Evolutionary conservation across 2,329 filamentous ascomycete genomes (phyloP).

Genomic region (Aspergillus glaucus): DNA sequence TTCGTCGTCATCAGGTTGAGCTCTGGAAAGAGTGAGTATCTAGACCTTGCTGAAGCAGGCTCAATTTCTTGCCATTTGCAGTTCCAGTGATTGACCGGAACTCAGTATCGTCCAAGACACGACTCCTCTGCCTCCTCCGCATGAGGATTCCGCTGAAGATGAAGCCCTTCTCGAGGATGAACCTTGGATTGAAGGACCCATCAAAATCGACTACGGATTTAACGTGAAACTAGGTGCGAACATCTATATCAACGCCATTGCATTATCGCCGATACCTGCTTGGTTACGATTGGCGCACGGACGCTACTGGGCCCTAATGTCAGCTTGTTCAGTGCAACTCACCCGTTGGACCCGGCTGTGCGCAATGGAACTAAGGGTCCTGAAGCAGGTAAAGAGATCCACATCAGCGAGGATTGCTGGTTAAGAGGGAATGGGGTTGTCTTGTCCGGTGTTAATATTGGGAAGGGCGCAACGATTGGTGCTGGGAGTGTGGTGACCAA

Average conservation of each 20-base stretch:
- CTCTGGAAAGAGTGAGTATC: constrained; percentile 64
- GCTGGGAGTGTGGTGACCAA: constrained; percentile 81
- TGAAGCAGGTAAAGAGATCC: constrained; percentile 66
- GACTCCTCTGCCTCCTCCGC: constrained; percentile 56
- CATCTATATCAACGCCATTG: constrained; percentile 71
- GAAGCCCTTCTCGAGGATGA: constrained; percentile 57
- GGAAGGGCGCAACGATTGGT: constrained; percentile 65
- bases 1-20: constrained; percentile 56
- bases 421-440: constrained; percentile 66
- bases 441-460: constrained; percentile 71
- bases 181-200: constrained; percentile 63
- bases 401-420: constrained; percentile 76
- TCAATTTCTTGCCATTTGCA: not conserved
- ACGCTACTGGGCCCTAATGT: constrained; percentile 76
- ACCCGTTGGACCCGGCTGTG: constrained; percentile 68
- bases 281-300: constrained; percentile 67
- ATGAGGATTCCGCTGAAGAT: constrained; percentile 56
- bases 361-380: constrained; percentile 70
- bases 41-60: not conserved
- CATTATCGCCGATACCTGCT: constrained; percentile 69
- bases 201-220: constrained; percentile 70
- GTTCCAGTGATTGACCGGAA: not conserved
- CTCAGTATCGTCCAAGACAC: constrained; percentile 57
- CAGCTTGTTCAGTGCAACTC: constrained; percentile 65
- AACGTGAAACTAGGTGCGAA: constrained; percentile 65